Evolutionary conservation across 306 rosid genomes (phyloP), one percentile per base, ranked within the genome.

Genomic region (Crotalaria pallida): DNA sequence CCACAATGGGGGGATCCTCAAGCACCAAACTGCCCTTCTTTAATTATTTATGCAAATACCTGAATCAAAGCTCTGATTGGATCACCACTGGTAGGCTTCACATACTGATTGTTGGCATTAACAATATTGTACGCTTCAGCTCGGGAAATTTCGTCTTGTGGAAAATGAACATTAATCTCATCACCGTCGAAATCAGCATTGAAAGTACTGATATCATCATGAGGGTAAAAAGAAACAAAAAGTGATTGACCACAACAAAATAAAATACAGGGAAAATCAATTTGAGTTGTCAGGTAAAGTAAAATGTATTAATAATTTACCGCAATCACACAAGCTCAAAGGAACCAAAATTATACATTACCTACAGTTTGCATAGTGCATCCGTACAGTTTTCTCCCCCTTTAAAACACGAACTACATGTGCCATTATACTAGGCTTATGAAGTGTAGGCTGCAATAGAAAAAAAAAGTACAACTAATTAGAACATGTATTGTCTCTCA

Each of bases 181-280:
- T 93, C 96, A 63, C 98, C 97, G 62, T 93, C 98, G 59, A 93
- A 90, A 88, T 93, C 98, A 80, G 98, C 98, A 80, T 93, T 93
- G 74, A 87, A 93, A 0, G 96, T 90, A 75, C 97, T 94, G 97
- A 15, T 78, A 77, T 65, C 45, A 61, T 22, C 4, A 56, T 26
- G 51, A 41, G 13, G 22, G 2, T 27, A 41, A 59, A 15, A 51
- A 53, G 21, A 13, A 50, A 41, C 4, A 65, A 40, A 11, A 53
- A 36, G 67, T 44, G 12, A 52, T 51, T 27, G 33, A 59, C 29
- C 58, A 36, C 12, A 64, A 22, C 50, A 73, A 84, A 82, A 84
- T 78, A 77, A 81, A 82, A 69, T 79, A 71, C 10, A 68, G 11
- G 45, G 50, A 68, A 33, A 63, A 69, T 58, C 49, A 19, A 43